A percentile compares a stretch with the other conserved stretches of the same genome.
Evolutionary conservation across 768 basidiomycete genomes (phyloP).

Genomic region (Holtermannia corniformis): DNA sequence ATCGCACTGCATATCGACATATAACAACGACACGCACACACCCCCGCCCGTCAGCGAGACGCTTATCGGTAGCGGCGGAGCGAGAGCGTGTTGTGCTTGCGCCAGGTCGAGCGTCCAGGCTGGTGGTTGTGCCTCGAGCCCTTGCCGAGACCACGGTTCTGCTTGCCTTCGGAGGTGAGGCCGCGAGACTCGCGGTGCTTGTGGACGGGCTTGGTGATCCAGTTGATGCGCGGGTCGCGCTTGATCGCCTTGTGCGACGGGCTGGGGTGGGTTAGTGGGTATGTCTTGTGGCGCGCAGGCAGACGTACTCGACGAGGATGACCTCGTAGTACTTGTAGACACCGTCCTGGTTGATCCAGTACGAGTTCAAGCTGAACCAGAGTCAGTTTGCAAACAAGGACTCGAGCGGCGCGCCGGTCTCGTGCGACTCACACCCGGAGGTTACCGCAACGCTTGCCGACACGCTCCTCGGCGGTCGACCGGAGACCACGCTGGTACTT

Average conservation of each 20-base stretch:
- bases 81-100: slow-evolving; percentile 81
- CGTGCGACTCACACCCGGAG: slow-evolving; percentile 57
- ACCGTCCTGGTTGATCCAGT: slow-evolving; percentile 99
- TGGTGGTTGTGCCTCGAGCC: slow-evolving; percentile 90
- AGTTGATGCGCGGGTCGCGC: slow-evolving; percentile 95
- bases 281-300: background rate
- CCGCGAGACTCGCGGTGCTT: slow-evolving; percentile 97
- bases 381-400: background rate
- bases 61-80: slow-evolving; percentile 44
- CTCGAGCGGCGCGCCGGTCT: background rate
- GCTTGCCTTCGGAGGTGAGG: slow-evolving; percentile 91
- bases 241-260: slow-evolving; percentile 56
- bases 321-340: slow-evolving; percentile 99
- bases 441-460: slow-evolving; percentile 91
- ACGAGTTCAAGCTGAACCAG: slow-evolving; percentile 50
- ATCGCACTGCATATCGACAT: background rate
- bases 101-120: slow-evolving; percentile 85
- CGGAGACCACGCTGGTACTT: slow-evolving; percentile 92
- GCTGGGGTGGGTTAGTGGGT: slow-evolving; percentile 39
- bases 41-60: slow-evolving; percentile 3
- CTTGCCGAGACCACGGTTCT: slow-evolving; percentile 97
- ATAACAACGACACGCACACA: background rate
- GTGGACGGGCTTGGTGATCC: slow-evolving; percentile 97
- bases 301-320: slow-evolving; percentile 86
- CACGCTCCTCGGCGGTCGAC: slow-evolving; percentile 94